Percentiles rank a stretch among this genome's conserved stretches.
phyloP scores from a whole-genome alignment of 352 stramenopile species.

The Aphanomyces cochlioides region DNA sequence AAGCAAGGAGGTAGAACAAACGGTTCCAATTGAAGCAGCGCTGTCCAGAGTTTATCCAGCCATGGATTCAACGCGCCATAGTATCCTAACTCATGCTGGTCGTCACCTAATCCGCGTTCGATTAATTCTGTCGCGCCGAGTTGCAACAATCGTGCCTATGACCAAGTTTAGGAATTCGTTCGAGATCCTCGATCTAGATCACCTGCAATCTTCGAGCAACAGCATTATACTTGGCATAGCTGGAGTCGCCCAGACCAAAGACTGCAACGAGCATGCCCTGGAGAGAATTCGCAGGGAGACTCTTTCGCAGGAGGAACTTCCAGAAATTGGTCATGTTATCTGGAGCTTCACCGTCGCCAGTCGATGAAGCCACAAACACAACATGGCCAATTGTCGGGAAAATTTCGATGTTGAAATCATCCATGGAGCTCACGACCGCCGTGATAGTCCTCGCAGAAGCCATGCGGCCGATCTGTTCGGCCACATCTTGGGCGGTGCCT shows the following conservation, averaged over 20 bases:
- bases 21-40: conserved; percentile 39
- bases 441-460: conserved; percentile 55
- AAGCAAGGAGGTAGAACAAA: conserved; percentile 53
- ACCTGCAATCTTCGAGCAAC: conserved; percentile 76
- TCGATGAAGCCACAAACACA: conserved; percentile 89
- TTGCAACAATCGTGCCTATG: conserved; percentile 66
- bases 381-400: conserved; percentile 59
- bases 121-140: conserved; percentile 75
- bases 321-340: conserved; percentile 88
- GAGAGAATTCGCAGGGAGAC: conserved; percentile 64
- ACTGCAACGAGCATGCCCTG: conserved; percentile 68
- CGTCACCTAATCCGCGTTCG: conserved; percentile 77
- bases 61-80: conserved; percentile 81
- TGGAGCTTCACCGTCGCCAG: conserved; percentile 87
- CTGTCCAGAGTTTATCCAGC: conserved; percentile 68
- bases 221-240: conserved; percentile 91
- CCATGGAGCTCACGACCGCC: conserved; percentile 54
- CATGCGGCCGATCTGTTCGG: conserved; percentile 66
- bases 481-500: conserved; percentile 83
- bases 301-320: conserved; percentile 84
- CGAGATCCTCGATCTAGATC: not conserved
- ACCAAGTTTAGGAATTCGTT: not conserved
- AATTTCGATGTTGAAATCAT: conserved; percentile 57
- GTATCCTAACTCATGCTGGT: conserved; percentile 84
- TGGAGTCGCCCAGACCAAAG: conserved; percentile 90